A percentile compares a stretch with the other conserved stretches of the same genome.
phyloP scores from a whole-genome alignment of 208 protist species.

The Leishmania tropica region DNA sequence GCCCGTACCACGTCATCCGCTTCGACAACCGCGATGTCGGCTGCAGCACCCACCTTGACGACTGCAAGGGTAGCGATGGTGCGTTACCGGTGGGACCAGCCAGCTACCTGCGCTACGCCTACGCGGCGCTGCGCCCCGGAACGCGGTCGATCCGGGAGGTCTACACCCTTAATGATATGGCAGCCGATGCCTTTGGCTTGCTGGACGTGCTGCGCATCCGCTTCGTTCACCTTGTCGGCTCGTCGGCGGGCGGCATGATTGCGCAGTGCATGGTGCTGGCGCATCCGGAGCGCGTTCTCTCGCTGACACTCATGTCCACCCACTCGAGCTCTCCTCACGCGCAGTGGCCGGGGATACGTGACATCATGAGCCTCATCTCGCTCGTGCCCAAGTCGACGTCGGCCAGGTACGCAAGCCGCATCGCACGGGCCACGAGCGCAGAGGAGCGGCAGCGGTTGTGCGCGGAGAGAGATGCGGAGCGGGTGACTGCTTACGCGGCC shows the following conservation, averaged over 20 bases:
- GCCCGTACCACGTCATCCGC: constrained; percentile 64
- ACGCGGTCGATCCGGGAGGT: constrained; percentile 38
- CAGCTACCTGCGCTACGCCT: constrained; percentile 24
- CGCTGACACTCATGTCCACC: constrained; percentile 54
- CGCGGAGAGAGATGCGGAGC: constrained; percentile 36
- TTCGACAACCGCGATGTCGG: constrained; percentile 83
- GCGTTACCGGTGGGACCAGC: neutral
- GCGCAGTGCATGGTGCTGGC: constrained; percentile 60
- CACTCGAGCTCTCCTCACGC: constrained; percentile 31
- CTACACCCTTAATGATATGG: constrained; percentile 70
- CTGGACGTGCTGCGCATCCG: constrained; percentile 44
- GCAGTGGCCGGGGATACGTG: constrained; percentile 48
- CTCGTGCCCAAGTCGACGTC: constrained; percentile 39
- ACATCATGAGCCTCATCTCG: constrained; percentile 41
- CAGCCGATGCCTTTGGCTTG: constrained; percentile 61
- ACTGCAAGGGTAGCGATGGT: neutral
- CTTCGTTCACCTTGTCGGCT: constrained; percentile 61
- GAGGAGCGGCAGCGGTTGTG: constrained; percentile 32
- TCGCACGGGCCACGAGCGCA: constrained; percentile 24
- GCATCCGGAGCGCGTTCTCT: constrained; percentile 49
- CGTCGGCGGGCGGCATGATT: constrained; percentile 78
- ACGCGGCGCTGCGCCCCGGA: constrained; percentile 38
- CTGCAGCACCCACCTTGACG: constrained; percentile 72
- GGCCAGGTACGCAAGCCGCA: constrained; percentile 35
- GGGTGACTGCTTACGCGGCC: constrained; percentile 33